phyloP scores from a whole-genome alignment of 2,329 filamentous ascomycete species.

The Trichoderma sp. region DNA sequence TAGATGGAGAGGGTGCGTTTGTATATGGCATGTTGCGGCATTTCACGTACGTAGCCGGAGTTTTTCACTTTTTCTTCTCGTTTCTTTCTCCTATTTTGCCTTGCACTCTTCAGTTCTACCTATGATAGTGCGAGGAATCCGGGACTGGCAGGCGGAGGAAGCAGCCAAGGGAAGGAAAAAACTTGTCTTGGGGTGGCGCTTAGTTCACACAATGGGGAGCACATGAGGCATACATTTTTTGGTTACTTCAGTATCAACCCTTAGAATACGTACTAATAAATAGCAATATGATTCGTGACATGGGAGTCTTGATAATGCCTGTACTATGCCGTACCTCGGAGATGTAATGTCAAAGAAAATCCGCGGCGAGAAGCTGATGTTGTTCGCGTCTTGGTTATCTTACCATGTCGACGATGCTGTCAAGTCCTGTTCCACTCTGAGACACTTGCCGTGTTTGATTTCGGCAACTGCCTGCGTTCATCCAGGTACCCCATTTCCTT shows the following conservation, averaged over 20 bases:
- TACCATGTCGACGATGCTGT: neutral
- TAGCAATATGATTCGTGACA: slow-evolving; percentile 23
- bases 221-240: slow-evolving; percentile 26
- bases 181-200: slow-evolving; percentile 13
- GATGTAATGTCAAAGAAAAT: no score
- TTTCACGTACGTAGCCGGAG: slow-evolving; percentile 29
- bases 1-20: slow-evolving; percentile 29
- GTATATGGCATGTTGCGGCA: slow-evolving; percentile 33
- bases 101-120: neutral
- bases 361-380: no score
- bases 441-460: neutral
- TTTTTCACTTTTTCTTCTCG: slow-evolving; percentile 10
- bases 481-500: neutral
- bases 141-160: slow-evolving; percentile 18
- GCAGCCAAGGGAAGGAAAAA: slow-evolving; percentile 21
- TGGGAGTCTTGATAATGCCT: neutral
- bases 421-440: neutral
- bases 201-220: slow-evolving; percentile 12
- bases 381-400: no score
- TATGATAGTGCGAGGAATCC: slow-evolving; percentile 9
- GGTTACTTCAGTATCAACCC: slow-evolving; percentile 20
- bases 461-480: neutral
- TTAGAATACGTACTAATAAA: slow-evolving; percentile 25
- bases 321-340: no score
- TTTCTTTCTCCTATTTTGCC: neutral